A percentile compares a stretch with the other conserved stretches of the same genome.
Evolutionary conservation across 345 rosid genomes (phyloP).

Genomic region (Salix udensis): DNA sequence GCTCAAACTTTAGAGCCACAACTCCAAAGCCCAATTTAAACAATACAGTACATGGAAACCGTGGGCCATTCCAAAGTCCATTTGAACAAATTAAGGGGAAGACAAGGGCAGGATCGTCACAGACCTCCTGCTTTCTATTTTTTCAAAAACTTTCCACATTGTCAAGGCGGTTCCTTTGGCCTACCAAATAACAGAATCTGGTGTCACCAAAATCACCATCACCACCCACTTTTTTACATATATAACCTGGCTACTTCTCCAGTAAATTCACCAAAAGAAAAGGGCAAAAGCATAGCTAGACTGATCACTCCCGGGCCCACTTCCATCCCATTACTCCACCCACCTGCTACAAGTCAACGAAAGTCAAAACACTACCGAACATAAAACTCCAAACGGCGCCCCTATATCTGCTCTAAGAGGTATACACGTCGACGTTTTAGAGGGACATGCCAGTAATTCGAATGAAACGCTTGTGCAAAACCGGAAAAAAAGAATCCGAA

Average conservation of each 20-base stretch:
- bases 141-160: slow-evolving; percentile 12
- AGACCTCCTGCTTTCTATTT: not conserved
- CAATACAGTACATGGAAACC: not conserved
- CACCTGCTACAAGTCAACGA: slow-evolving; percentile 16
- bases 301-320: not conserved
- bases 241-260: not conserved
- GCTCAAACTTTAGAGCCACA: not conserved
- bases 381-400: not conserved
- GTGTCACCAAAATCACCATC: not conserved
- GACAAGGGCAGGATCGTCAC: slow-evolving; percentile 14
- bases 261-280: not conserved
- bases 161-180: slow-evolving; percentile 26
- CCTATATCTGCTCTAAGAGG: not conserved
- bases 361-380: not conserved
- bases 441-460: slow-evolving; percentile 30
- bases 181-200: slow-evolving; percentile 24
- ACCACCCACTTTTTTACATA: slow-evolving; percentile 5
- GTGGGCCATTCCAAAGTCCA: not conserved
- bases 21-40: not conserved
- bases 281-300: slow-evolving; percentile 1
- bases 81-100: not conserved
- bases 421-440: slow-evolving; percentile 9
- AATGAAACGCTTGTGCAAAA: slow-evolving; percentile 20
- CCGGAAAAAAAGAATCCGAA: slow-evolving; percentile 28
- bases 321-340: not conserved